These are phyloP conservation scores for Colletotrichum sp. DNA, from an alignment of 2,329 filamentous ascomycete species.

Conservation along the genomic window DNA sequence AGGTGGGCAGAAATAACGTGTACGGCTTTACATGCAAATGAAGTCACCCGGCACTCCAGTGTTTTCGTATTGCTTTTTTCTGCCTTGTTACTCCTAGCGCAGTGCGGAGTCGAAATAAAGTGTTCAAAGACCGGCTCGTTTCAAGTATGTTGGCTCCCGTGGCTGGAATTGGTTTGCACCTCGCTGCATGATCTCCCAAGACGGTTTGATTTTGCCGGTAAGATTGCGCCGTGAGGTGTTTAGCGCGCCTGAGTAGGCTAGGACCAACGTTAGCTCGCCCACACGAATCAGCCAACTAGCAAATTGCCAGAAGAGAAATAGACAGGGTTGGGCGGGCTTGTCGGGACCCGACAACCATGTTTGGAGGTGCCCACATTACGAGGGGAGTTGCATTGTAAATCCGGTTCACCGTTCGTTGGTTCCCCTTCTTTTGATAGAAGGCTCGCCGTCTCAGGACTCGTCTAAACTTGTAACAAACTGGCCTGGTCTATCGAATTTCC, in stretches of 20 bases:
- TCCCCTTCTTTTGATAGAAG: not conserved
- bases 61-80: not conserved
- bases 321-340: not conserved
- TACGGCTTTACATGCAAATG: not conserved
- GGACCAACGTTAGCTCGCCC: not conserved
- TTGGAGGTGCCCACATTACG: not conserved
- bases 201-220: not conserved
- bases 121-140: not conserved
- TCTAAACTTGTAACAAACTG: not conserved
- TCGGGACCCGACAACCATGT: not conserved
- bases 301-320: not conserved
- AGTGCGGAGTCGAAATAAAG: not conserved
- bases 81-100: not conserved
- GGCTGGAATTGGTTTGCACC: not conserved
- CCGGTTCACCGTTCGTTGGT: not conserved
- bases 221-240: not conserved
- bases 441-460: not conserved
- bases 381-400: not conserved
- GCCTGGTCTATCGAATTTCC: not conserved
- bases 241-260: not conserved
- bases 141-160: not conserved
- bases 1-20: not conserved
- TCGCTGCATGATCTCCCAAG: constrained; percentile 2
- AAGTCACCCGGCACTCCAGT: not conserved
- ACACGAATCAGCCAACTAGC: not conserved